Percentiles rank a stretch among this genome's conserved stretches.
These are phyloP conservation scores for Mychonastes homosphaera DNA, from an alignment of 139 green algal genomes.

Conservation along the genomic window DNA sequence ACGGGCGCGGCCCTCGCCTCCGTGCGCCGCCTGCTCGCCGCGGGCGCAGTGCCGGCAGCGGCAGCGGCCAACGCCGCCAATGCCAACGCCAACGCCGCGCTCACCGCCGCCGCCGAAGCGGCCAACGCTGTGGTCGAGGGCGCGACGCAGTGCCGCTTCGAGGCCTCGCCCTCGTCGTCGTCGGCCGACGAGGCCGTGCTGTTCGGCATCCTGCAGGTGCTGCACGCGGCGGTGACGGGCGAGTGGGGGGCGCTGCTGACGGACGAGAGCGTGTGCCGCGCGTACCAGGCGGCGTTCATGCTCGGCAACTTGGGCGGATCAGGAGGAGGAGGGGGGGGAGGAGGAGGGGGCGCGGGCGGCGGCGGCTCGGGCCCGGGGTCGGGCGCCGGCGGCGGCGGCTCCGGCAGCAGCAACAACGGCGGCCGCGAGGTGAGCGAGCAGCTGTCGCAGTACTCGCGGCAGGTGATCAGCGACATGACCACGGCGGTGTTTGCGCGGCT, in stretches of 20 bases:
- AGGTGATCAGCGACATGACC: constrained; percentile 51
- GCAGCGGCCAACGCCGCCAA: too few species aligned
- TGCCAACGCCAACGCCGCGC: constrained; percentile 7
- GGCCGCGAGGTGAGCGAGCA: constrained; percentile 44
- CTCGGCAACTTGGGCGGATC: constrained; percentile 32
- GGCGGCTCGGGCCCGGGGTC: too few species aligned
- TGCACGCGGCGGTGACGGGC: constrained; percentile 38
- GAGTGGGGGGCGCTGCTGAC: constrained; percentile 33
- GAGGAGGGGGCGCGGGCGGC: background rate
- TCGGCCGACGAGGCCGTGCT: constrained; percentile 94
- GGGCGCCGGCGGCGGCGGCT: too few species aligned
- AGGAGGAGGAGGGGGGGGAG: background rate
- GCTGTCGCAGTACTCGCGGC: constrained; percentile 47
- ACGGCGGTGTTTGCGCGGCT: constrained; percentile 41
- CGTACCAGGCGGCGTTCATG: constrained; percentile 49
- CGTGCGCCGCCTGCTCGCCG: constrained; percentile 62
- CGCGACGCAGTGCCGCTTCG: constrained; percentile 87
- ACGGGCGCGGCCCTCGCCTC: constrained; percentile 76
- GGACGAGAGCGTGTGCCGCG: constrained; percentile 39
- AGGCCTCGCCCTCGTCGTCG: constrained; percentile 59
- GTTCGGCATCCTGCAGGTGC: constrained; percentile 82
- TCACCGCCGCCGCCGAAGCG: constrained; percentile 37
- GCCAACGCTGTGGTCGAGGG: constrained; percentile 76
- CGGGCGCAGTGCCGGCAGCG: constrained; percentile 15
- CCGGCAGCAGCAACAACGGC: too few species aligned